Evolutionary conservation across 768 basidiomycete genomes (phyloP), one percentile per base, ranked within the genome.

Genomic region (Suillus bovinus): DNA sequence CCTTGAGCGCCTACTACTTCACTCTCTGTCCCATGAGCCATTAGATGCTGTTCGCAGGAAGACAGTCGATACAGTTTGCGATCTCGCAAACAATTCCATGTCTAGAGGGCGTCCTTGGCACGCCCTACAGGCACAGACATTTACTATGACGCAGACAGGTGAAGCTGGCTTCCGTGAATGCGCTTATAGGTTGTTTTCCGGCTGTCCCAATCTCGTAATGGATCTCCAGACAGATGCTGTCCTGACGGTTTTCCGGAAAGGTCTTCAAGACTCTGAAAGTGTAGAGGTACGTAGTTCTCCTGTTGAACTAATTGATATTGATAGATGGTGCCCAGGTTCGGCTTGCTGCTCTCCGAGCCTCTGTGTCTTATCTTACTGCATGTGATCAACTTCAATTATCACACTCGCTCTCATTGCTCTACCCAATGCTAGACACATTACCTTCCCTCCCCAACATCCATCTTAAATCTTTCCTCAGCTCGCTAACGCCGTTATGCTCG

Each of bases 51-150:
- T 92, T 14, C 79, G 90, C 17, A 81, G 84, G 20, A 91, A 90
- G 72, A 80, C 85, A 3, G 88, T 89, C 16, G 91, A 93, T 68
- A 89, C 91, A 2, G 81, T 89, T 27, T 86, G 84, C 63, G 92
- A 93, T 67, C 76, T 93, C 33, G 88, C 91, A 7, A 88, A 88
- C 60, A 84, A 89, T 62, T 84, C 84, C 13, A 91, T 93, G 88
- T 71, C 74, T 17, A 82, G 90, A 2, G 92, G 91, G 1, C 75
- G 90, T 10, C 91, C 90, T 3, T 94, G 91, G 91, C 90, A 91
- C 69, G 88, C 87, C 2, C 78, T 93, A 1, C 91, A 93, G 69
- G 84, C 83, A 0, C 88, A 88, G 59, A 80, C 82, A 0, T 93
- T 93, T 68, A 79, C 75, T 52, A 90, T 91, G 88, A 80, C 83